Conservation (phyloP, 305 asterid genomes). For the Andrographis paniculata region DNA sequence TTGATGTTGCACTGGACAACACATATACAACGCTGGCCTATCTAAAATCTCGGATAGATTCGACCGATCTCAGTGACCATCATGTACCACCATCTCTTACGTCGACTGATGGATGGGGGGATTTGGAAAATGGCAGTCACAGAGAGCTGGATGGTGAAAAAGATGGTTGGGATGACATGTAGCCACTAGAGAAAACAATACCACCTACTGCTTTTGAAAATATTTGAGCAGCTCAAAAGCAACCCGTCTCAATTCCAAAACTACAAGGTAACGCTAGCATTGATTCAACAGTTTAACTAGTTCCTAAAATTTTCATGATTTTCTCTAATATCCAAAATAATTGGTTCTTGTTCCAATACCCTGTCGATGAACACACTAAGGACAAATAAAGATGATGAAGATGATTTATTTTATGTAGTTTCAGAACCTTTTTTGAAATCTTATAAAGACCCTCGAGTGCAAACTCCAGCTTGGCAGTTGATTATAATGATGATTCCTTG, state of each 20-base stretch:
- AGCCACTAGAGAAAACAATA: slow-evolving; percentile 71
- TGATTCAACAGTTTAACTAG: neutral
- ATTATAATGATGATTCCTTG: slow-evolving; percentile 64
- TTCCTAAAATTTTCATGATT: neutral
- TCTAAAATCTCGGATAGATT: slow-evolving; percentile 39
- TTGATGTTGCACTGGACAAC: slow-evolving; percentile 33
- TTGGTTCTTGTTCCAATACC: slow-evolving; percentile 48
- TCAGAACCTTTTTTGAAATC: slow-evolving; percentile 39
- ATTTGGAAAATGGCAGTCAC: slow-evolving; percentile 61
- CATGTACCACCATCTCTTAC: slow-evolving; percentile 63
- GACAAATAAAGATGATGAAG: slow-evolving; percentile 46
- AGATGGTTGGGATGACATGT: slow-evolving; percentile 93
- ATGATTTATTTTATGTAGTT: slow-evolving; percentile 51
- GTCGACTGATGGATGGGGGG: slow-evolving; percentile 97
- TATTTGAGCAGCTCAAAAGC: slow-evolving; percentile 89
- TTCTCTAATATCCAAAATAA: slow-evolving; percentile 13
- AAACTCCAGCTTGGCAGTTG: slow-evolving; percentile 25
- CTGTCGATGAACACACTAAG: slow-evolving; percentile 30
- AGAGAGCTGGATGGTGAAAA: slow-evolving; percentile 49
- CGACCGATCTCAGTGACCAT: slow-evolving; percentile 40
- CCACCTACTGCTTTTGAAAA: slow-evolving; percentile 72
- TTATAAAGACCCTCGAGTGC: slow-evolving; percentile 34
- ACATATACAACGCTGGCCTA: slow-evolving; percentile 41
- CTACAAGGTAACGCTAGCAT: slow-evolving; percentile 47
- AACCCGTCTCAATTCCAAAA: slow-evolving; percentile 66